Evolutionary conservation across 129 eudicot genomes (phyloP), one percentile per base, ranked within the genome.

Genomic region (Calendula officinalis): DNA sequence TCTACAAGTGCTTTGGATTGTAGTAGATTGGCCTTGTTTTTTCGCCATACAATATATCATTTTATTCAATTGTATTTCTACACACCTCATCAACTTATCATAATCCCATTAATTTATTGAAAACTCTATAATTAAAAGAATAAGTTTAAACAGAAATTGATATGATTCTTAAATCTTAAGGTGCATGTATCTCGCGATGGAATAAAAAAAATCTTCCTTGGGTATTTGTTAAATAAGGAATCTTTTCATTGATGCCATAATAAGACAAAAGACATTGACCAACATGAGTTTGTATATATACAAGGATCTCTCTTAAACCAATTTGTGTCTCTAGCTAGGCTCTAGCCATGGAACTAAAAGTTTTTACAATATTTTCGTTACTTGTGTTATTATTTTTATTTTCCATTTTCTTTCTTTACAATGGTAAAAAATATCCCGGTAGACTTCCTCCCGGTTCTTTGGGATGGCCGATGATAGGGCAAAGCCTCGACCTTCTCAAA

Each of bases 401-500:
- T 50, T 8, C 71, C n/a, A 27, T 57, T 2, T 41, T 50, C 8
- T 50, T 50, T 14, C 52, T 67, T 67, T 70, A 67, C 1, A 48
- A n/a, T 13, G n/a, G 30, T 10, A 76, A 69, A 17, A 63, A 30
- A 41, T 11, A 37, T 55, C 34, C 59, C 2, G 33, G 37, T 5
- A 17, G 13, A 38, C 76, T 70, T 8, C 72, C 81, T 36, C 77
- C 77, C 0, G 81, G 81, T 56, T 76, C 81, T 34, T 34, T 69
- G 22, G 81, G 81, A 11, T 6, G 62, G 51, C 77, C 81, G 2
- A 7, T 76, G 8, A 76, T 76, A 34, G 81, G 76, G 51, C 77
- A 76, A 32, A 76, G 72, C 55, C 34, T 76, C 16, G 8, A 41
- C 37, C 67, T 76, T 48, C 41, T 76, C 34, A 69, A 14, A 36